phyloP scores from a whole-genome alignment of 805 yeast genomes.

The Kodamaea neixiangensis region DNA sequence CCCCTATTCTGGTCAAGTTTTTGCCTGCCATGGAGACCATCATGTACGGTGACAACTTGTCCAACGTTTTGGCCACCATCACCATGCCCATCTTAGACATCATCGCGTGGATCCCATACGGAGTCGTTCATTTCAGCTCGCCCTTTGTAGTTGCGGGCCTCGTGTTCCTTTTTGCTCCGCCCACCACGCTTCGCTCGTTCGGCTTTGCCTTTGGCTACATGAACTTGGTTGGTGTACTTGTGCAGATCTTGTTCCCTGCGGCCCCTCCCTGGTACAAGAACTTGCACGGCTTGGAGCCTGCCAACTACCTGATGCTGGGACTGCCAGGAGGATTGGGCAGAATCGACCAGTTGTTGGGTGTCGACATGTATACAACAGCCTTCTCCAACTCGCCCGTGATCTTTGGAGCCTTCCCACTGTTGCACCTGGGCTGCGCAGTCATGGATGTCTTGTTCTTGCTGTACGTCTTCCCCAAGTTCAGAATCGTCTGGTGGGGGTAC shows the following conservation, averaged over 20 bases:
- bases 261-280: slow-evolving; percentile 98
- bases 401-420: slow-evolving; percentile 85
- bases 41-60: slow-evolving; percentile 85
- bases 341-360: slow-evolving; percentile 75
- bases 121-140: slow-evolving; percentile 83
- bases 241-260: slow-evolving; percentile 83
- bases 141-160: slow-evolving; percentile 85
- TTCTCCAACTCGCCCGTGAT: slow-evolving; percentile 88
- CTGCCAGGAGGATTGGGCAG: slow-evolving; percentile 95
- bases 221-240: slow-evolving; percentile 83
- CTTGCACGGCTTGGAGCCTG: slow-evolving; percentile 82
- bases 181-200: slow-evolving; percentile 76
- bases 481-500: slow-evolving; percentile 69
- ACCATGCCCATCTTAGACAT: slow-evolving; percentile 68
- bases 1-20: slow-evolving; percentile 85
- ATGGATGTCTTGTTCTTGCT: slow-evolving; percentile 88
- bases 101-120: slow-evolving; percentile 96
- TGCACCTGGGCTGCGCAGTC: slow-evolving; percentile 92
- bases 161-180: slow-evolving; percentile 88
- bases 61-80: slow-evolving; percentile 76
- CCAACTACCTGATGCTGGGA: slow-evolving; percentile 88
- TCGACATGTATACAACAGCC: slow-evolving; percentile 79
- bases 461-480: slow-evolving; percentile 74
- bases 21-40: slow-evolving; percentile 92
- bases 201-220: slow-evolving; percentile 94